Base-by-base conservation (phyloP, 2,329 filamentous ascomycete genomes). In the Neonectria faginata region DNA sequence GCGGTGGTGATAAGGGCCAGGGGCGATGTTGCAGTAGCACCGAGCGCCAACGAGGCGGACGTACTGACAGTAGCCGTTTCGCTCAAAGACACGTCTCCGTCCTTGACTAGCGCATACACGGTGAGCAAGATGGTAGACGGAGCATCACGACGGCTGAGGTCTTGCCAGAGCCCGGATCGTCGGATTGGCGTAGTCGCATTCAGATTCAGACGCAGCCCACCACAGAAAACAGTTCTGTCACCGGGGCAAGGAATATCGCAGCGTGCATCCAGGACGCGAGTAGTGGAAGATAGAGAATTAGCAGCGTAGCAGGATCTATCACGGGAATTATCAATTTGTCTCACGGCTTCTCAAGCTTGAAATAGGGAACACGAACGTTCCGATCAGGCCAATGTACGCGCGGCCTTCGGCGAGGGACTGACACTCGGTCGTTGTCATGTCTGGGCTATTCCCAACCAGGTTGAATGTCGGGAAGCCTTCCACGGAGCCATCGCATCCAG, bases 181-280 rank as follows among this genome's bases (percentile, higher is more conserved):
- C 50, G 52, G 8, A 27, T 57, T 47, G 10, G 36, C 36, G 36
- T 16, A 39, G 20, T 6, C 1, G 51, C 22, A 41, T 12, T n/a
- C n/a, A 7, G 29, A 41, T 12, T n/a, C n/a, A 7, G 29, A 6
- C 7, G 20, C 2, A 60, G 6, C 5, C 68, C 67, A 4, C 68
- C 68, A 33, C 67, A 69, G 54, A 64, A 64, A 9, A 70, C 56
- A 3, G 53, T 50, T 25, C 51, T 52, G 3, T 70, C 68, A 2
- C 67, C 68, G 6, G 65, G 67, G 12, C 68, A 70, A 5, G 45
- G 62, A 2, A 60, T 11, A 45, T 70, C 56, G 22, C 67, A 70
- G 2, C 31, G 48, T 2, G 48, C 62, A 2, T 64, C 39, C n/a
- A 3, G 31, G 10, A 33, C 10, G 11, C 12, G 0, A 67, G 45